Conservation (phyloP, 768 basidiomycete species). For the Crassisporium funariophilum region DNA sequence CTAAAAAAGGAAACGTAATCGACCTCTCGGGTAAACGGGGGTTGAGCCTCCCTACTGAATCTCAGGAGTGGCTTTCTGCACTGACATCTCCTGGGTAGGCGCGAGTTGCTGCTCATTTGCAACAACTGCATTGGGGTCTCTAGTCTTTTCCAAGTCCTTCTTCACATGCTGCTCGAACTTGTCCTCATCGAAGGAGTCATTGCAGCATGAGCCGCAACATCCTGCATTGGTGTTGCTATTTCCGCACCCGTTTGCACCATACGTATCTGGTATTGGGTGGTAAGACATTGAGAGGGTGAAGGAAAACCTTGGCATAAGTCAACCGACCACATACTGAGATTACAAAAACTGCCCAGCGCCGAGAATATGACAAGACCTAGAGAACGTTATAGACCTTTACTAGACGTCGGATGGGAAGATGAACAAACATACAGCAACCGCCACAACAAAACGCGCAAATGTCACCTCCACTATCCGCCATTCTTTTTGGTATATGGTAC, state of each 20-base stretch:
- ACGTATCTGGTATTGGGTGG: conserved; percentile 22
- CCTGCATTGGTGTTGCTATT: conserved; percentile 31
- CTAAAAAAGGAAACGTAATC: no score
- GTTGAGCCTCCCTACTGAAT: background rate
- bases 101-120: conserved; percentile 23
- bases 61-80: conserved; percentile 1
- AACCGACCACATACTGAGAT: conserved; percentile 16
- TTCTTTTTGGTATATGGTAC: no score
- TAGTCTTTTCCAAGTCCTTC: conserved; percentile 40
- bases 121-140: conserved; percentile 27
- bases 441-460: conserved; percentile 16
- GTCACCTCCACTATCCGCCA: conserved; percentile 20
- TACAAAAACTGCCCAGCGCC: conserved; percentile 21
- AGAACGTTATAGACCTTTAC: background rate
- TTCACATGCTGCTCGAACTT: conserved; percentile 39
- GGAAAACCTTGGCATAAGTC: no score
- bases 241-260: conserved; percentile 36
- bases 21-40: no score
- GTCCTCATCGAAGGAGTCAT: conserved; percentile 47
- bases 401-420: background rate
- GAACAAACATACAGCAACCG: conserved; percentile 26
- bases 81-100: conserved; percentile 26
- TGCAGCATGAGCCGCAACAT: conserved; percentile 49
- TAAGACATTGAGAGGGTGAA: background rate
- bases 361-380: conserved; percentile 23